Conservation (phyloP, 1,284 basidiomycete species). For the Cryptococcus sp. region DNA sequence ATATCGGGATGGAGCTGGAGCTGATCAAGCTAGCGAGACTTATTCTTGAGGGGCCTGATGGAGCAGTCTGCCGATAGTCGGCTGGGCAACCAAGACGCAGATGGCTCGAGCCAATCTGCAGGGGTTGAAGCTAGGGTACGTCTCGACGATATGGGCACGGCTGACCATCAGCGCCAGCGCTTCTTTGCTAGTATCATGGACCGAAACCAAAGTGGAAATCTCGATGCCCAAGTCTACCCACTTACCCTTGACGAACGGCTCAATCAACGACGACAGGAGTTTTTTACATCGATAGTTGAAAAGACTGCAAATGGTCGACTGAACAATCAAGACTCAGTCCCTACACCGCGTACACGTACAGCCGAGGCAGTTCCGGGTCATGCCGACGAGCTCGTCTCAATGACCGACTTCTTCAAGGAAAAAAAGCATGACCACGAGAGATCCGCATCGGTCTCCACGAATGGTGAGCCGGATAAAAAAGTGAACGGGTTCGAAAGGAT, state of each 20-base stretch:
- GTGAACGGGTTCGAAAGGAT: conserved; percentile 18
- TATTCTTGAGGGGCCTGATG: conserved; percentile 19
- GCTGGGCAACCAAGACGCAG: conserved; percentile 26
- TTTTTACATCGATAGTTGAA: conserved; percentile 20
- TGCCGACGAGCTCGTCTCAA: conserved; percentile 27
- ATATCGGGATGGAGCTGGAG: too few species aligned
- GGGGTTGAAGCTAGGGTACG: too few species aligned
- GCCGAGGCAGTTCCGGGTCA: conserved; percentile 5
- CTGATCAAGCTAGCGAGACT: conserved; percentile 12
- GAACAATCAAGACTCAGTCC: conserved; percentile 24
- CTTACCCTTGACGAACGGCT: conserved; percentile 13
- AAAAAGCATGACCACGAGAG: neutral
- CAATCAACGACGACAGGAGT: conserved; percentile 7
- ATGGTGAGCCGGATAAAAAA: conserved; percentile 7
- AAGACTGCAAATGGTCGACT: conserved; percentile 22
- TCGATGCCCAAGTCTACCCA: conserved; percentile 25
- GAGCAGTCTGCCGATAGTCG: conserved; percentile 21
- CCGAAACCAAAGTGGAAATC: conserved; percentile 10
- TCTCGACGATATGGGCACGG: neutral
- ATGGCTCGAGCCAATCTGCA: neutral
- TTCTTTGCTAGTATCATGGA: conserved; percentile 17
- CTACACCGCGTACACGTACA: conserved; percentile 12
- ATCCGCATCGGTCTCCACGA: conserved; percentile 9
- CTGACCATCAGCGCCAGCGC: conserved; percentile 16
- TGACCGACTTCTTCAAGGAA: conserved; percentile 22